phyloP scores from a whole-genome alignment of 768 basidiomycete species.

The Holtermanniella nyarrowii region DNA sequence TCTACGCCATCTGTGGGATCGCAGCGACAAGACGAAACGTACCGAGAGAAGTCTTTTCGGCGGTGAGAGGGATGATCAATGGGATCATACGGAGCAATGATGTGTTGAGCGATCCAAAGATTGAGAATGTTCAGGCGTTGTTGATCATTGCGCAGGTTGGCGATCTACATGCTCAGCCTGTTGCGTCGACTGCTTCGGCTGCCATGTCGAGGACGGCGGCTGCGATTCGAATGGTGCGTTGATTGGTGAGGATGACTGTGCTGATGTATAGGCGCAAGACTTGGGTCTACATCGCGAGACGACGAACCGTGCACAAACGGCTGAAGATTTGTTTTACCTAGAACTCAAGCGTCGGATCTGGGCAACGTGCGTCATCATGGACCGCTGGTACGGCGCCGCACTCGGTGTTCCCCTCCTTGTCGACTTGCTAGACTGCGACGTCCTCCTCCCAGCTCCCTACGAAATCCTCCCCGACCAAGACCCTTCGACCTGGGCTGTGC shows the following conservation, averaged over 20 bases:
- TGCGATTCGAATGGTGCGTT: conserved; percentile 73
- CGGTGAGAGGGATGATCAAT: conserved; percentile 78
- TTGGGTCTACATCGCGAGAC: conserved; percentile 89
- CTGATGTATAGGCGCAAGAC: conserved; percentile 68
- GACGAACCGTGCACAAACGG: conserved; percentile 43
- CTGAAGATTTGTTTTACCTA: conserved; percentile 45
- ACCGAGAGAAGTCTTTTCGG: conserved; percentile 76
- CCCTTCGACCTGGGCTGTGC: conserved; percentile 48
- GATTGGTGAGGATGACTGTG: conserved; percentile 19
- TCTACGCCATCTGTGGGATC: conserved; percentile 90
- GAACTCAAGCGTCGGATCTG: conserved; percentile 83
- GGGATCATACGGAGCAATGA: conserved; percentile 78
- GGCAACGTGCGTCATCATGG: conserved; percentile 88
- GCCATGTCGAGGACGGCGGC: conserved; percentile 76
- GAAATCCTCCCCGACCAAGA: conserved; percentile 45
- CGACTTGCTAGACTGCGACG: conserved; percentile 92
- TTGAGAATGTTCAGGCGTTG: conserved; percentile 78
- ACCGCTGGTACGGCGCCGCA: conserved; percentile 81
- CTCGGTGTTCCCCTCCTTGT: conserved; percentile 95
- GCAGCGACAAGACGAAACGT: conserved; percentile 72
- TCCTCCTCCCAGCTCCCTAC: conserved; percentile 79
- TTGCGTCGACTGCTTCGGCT: conserved; percentile 73
- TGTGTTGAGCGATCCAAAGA: conserved; percentile 73
- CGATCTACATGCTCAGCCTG: conserved; percentile 82
- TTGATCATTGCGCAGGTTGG: conserved; percentile 47